Base-by-base conservation (phyloP, 2,329 filamentous ascomycete species). In the Diaporthe destruens region DNA sequence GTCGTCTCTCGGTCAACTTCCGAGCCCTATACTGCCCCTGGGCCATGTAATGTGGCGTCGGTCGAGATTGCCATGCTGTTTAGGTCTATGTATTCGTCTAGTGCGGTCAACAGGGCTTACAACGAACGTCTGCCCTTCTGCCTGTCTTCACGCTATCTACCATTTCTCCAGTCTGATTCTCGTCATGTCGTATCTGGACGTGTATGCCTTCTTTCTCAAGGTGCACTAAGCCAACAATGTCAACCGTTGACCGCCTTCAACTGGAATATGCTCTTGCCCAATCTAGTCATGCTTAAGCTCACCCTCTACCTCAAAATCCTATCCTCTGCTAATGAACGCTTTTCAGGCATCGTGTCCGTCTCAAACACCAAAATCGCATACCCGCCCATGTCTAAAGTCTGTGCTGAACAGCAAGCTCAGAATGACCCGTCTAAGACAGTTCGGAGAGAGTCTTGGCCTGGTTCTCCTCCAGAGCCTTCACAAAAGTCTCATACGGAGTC, bases 401-500 rank as follows among this genome's bases (percentile, higher is more conserved):
- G 9, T 39, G 20, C 6, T 66, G 61, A 66, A 66, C 32, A 53
- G 32, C 61, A 66, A 49, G n/a, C 23, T 47, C 34, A 39, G 6
- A 42, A 29, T 29, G 34, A 53, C 23, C 6, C 6, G 32, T 49
- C 77, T 76, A 79, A 39, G 77, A 77, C 77, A 88, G 80, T 71
- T 83, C 82, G 4, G 86, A 86, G 69, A 90, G 80, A 14, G 87
- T 81, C 79, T 87, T 88, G 78, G 88, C 85, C 74, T 87, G 84
- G 75, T 86, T 87, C 75, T 86, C 82, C 77, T 88, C 86, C 68
- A 90, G 82, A 0, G 93, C 94, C 82, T 90, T 92, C 80, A 90
- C 88, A 81, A 96, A 97, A 1, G 91, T 93, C 57, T 96, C 93
- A 81, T 93, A 98, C 2, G 93, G 92, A 5, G 95, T 98, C 77